Conservation (phyloP, 805 yeast genomes). For the Starmerella sirachaensis region DNA sequence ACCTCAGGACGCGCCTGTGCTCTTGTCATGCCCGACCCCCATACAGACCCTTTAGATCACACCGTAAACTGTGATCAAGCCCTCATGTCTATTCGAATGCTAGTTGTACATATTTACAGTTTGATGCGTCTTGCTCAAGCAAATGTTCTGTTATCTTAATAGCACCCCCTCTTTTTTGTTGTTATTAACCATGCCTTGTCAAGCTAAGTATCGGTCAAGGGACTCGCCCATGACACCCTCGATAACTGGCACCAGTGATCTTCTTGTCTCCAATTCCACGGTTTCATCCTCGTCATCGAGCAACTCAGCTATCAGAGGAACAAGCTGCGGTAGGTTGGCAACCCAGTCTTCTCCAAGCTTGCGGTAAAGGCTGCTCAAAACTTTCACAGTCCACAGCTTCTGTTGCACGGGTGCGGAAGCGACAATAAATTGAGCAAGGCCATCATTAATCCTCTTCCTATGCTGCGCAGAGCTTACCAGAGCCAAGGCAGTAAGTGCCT, state of each 20-base stretch:
- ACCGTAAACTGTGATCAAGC: too few species aligned
- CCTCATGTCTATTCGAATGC: too few species aligned
- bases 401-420: slow-evolving; percentile 50
- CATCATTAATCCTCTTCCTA: slow-evolving; percentile 59
- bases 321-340: slow-evolving; percentile 77
- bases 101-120: slow-evolving; percentile 8
- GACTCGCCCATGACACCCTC: slow-evolving; percentile 93
- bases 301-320: slow-evolving; percentile 89
- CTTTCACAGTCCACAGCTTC: slow-evolving; percentile 68
- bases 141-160: neutral
- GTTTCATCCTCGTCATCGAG: slow-evolving; percentile 92
- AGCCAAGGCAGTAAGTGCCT: slow-evolving; percentile 66
- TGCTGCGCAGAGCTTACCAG: slow-evolving; percentile 48
- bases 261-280: slow-evolving; percentile 82
- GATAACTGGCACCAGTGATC: slow-evolving; percentile 78
- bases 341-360: slow-evolving; percentile 95
- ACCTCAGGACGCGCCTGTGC: too few species aligned
- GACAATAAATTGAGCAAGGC: slow-evolving; percentile 48
- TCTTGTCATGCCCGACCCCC: too few species aligned
- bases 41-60: too few species aligned
- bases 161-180: neutral
- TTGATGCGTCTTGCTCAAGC: neutral
- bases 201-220: slow-evolving; percentile 42
- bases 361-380: slow-evolving; percentile 70
- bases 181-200: neutral